Base-by-base conservation (phyloP, 192 early-diverging fungal species). In the Coemansia furcata region DNA sequence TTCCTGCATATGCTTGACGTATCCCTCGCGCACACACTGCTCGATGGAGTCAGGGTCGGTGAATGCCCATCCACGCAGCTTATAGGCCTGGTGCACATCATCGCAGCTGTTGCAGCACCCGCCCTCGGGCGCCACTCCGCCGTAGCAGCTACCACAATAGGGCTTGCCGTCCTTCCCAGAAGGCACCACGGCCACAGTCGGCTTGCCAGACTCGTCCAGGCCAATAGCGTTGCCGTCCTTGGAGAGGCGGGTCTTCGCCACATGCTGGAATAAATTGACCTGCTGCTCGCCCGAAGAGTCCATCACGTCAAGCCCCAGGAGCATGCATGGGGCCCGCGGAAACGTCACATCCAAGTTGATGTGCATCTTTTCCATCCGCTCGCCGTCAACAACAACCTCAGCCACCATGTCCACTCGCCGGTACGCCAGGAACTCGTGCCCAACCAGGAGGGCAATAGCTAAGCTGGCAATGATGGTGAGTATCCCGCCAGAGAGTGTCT, bases 81-180 rank as follows among this genome's bases (percentile, higher is more conserved):
- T 79, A 74, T 99, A 97, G 1, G 95, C 93, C 71, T 91, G 85
- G 40, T 89, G 82, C 30, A 99, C 95, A 17, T 94, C 93, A 17
- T 93, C 91, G 74, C 97, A 99, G 2, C 93, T 94, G 72, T 96
- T 94, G 74, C 97, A 98, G 84, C 97, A 99, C 23, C 90, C 91
- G 59, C 81, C 83, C 14, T 74, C 81, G 2, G 91, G 90, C 12
- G 79, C 52, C 23, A 65, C 60, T 10, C 87, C 95, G 46, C 94
- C 94, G 67, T 95, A 97, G 83, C 97, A 99, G 54, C 85, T 84
- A 19, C 97, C 95, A 74, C 96, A 98, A 67, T 94, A 88, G 23
- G 68, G 55, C 42, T 74, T 66, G 46, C 72, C 50, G n/a, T 78
- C 68, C 15, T 68, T 60, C 14, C 65, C 71, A 15, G 68, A 63